Base-by-base conservation (phyloP, 1,139 yeast species). In the Yamadazyma jaroonii region DNA sequence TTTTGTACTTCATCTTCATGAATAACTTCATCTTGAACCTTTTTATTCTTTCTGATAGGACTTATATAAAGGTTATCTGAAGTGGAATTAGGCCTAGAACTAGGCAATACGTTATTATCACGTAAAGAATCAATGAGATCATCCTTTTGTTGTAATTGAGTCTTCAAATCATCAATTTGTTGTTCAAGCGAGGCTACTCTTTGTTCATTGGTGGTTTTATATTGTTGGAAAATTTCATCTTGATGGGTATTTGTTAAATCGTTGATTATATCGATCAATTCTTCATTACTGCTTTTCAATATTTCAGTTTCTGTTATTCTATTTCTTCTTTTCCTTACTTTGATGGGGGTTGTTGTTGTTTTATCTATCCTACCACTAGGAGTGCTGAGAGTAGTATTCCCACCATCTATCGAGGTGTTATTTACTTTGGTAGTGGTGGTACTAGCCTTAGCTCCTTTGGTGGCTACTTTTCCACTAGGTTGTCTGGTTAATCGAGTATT, bases 1-100 rank as follows among this genome's bases (percentile, higher is more conserved):
- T 64, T 63, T n/a, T 60, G 57, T 24, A 69, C 48, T 32, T 67
- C 66, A 31, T 58, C 62, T 32, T 58, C 59, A 33, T 53, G 53
- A 13, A 65, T 61, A 36, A 57, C 38, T 32, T 54, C 57, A 11
- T 55, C 52, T 34, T 51, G 53, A 3, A 46, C 36, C 23, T 45
- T 48, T 31, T 50, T 50, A 44, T 61, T 56, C 48, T 58, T 59
- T 31, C 72, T 47, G 17, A 70, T 68, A 0, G 76, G 76, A 3
- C 70, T 63, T 15, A 48, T 45, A 31, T 41, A 48, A 12, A 47
- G 33, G 9, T 15, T 11, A 13, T 24, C 32, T 11, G 26, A 12
- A n/a, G n/a, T 17, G 3, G 9, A 12, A 11, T 20, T 11, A n/a
- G 12, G 23, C 12, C 14, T 9, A n/a, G 17, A 9, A 31, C n/a